Evolutionary conservation across 345 rosid genomes (phyloP), one percentile per base, ranked within the genome.

Genomic region (Brassica nigra): DNA sequence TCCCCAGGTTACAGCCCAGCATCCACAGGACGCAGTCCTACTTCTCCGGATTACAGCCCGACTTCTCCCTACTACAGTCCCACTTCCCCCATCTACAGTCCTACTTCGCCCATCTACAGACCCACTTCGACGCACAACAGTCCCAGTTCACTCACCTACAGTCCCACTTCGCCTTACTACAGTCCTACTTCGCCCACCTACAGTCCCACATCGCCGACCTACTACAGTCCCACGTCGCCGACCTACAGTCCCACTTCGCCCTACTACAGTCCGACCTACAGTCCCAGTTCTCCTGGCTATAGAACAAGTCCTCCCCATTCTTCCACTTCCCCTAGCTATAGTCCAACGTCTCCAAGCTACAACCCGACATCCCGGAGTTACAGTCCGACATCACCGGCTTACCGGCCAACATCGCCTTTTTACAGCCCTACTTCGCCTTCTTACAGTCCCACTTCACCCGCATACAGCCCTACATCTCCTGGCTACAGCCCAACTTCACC

Each of bases 401-500:
- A 92, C 81, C 92, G 97, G 59, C 95, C 49, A 9, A 42, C 49
- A 9, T 94, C 97, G 0, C 97, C 97, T 0, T 79, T 91, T 0
- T 92, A 92, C 74, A 94, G 97, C 52, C 97, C 97, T 0, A 91
- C 97, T 0, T 94, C 97, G 0, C 99, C 94, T 0, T 78, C 91
- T 15, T 92, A 87, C 71, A 94, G 95, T 28, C 97, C 97, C 1
- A 92, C 97, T 1, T 92, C 98, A 0, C 96, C 98, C 0, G 82
- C 88, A 37, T 94, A 94, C 78, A 92, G 97, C 74, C 97, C 98
- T 1, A 86, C 82, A 58, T 94, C 97, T 1, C 91, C 92, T 23
- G 91, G 88, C 27, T 94, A 94, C 72, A 90, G 93, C 70, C 97
- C 98, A 6, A 89, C 92, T 7, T 92, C 96, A 55, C 94, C 98